Evolutionary conservation across 2,329 filamentous ascomycete species (phyloP), one percentile per base, ranked within the genome.

Genomic region (Beauveria caledonica): DNA sequence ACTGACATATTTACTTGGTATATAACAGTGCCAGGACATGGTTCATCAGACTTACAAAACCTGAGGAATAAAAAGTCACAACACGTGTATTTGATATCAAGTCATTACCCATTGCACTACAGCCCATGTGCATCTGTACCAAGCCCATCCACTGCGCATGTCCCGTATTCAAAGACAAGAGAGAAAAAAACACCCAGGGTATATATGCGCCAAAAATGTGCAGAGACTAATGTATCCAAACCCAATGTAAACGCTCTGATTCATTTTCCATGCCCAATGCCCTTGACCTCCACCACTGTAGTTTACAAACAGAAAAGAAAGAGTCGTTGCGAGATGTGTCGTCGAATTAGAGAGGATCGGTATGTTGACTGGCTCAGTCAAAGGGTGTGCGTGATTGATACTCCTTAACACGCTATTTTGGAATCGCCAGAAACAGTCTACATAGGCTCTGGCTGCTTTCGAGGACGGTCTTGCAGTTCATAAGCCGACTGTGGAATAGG

Each of bases 401-500:
- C 19, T n/a, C 10, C n/a, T n/a, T 3, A 3, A 11, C 13, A 49
- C 9, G 3, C 55, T 27, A 27, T 29, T 51, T 36, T 10, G 57
- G 48, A 69, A 50, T 76, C 75, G 17, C 76, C 76, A 3, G 70
- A 68, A 62, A 78, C 77, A 50, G 68, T 70, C 2, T 78, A 68
- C 42, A 72, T 66, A 3, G 72, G 70, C 25, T 69, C 69, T 3
- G 67, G 65, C 19, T 23, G 69, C 71, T 50, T 67, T 11, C 70
- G 65, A 17, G 66, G 64, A 25, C 70, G 71, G 25, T 71, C 68
- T 4, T 68, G 62, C 19, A 72, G 67, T 61, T 75, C 73, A 53
- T 71, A 67, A 3, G 69, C 70, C 25, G 74, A 72, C 62, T 78
- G 78, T 2, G 74, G 74, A 63, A 81, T 79, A 2, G 78, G 69